Base-by-base conservation (phyloP, 169 alveolate genomes). In the Cryptosporidium canis region DNA sequence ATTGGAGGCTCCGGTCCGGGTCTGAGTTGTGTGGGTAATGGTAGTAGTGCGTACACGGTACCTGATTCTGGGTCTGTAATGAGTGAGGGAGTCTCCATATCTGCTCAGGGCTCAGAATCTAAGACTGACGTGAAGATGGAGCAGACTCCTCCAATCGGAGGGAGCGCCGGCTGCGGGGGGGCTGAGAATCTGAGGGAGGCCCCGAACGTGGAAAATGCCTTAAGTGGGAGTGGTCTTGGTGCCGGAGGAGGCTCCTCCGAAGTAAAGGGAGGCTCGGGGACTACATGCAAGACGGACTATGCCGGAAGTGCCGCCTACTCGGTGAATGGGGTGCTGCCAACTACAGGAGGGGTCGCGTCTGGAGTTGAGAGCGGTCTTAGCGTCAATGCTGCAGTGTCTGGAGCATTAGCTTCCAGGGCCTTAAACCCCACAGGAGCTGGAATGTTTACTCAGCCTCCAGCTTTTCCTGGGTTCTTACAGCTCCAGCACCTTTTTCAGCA, bases 401-500 rank as follows among this genome's bases (percentile, higher is more conserved):
- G 63, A 51, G 24, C 8, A 3, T 14, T 51, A 7, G 33, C n/a
- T 51, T 51, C 63, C 0, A 24, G 3, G 9, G 18, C 33, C 8
- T 51, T 51, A 33, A 51, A 51, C 24, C 24, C 35, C 11, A 6
- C 2, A 3, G 63, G 27, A 51, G 0, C 29, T 14, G 31, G 29
- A 51, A 2, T 47, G 14, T 41, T n/a, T 18, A 51, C 66, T 1
- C 84, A 70, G 33, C 67, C 84, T 3, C 84, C 47, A 27, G 35
- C 51, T 11, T 70, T 70, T 51, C 84, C 58, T 16, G 53, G 39
- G 16, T 48, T 53, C 39, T 55, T 35, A 12, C 84, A 70, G 39
- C 14, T 70, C 12, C 84, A 70, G 18, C 84, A 70, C n/a, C 12
- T 70, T 2, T 70, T 70, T 24, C 84, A 70, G 3, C 58, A 47